Evolutionary conservation across 768 basidiomycete genomes (phyloP), one percentile per base, ranked within the genome.

Genomic region (Tulasnella sp.): DNA sequence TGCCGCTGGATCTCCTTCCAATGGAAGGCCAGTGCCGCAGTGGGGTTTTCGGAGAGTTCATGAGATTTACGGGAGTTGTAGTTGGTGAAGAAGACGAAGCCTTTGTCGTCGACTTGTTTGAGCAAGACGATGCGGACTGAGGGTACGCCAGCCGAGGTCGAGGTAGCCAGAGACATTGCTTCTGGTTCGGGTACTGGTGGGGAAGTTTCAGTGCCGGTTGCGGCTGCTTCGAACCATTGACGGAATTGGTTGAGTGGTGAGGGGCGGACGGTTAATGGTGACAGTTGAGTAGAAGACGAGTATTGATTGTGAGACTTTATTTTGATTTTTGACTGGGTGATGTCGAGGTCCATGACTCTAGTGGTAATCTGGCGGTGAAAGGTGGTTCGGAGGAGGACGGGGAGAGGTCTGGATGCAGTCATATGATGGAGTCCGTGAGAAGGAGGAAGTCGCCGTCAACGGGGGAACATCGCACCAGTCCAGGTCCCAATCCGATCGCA

Each of bases 21-120:
- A 85, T 96, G 97, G 80, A 98, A 93, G 12, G 91, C 90, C 25
- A 97, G 85, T 0, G 93, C 90, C 5, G 92, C 95, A 81, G 90
- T 85, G 0, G 93, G 93, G 81, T 96, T 96, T 49, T 84, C 86
- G 7, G 83, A 76, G 37, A 99, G 87, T 82, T 99, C 97, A 54
- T 84, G 81, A 3, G 94, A 95, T 84, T 99, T 99, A 79, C 96
- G 89, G 14, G 95, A 97, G 52, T 90, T 88, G 85, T 99, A 99
- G 84, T 99, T 99, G 39, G 97, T 99, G 87, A 88, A 99, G 85
- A 98, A 97, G 76, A 97, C 89, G 85, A 99, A 98, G 71, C 97
- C 97, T 74, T 86, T 89, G 40, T 86, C 81, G 85, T 99, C 97
- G 80, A 94, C 89, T 81, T 94, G 89, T 83, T 96, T 97, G 81